Percentiles rank a stretch among this genome's conserved stretches.
phyloP scores from a whole-genome alignment of 495 filamentous ascomycete species.

The Aspergillus bridgeri region DNA sequence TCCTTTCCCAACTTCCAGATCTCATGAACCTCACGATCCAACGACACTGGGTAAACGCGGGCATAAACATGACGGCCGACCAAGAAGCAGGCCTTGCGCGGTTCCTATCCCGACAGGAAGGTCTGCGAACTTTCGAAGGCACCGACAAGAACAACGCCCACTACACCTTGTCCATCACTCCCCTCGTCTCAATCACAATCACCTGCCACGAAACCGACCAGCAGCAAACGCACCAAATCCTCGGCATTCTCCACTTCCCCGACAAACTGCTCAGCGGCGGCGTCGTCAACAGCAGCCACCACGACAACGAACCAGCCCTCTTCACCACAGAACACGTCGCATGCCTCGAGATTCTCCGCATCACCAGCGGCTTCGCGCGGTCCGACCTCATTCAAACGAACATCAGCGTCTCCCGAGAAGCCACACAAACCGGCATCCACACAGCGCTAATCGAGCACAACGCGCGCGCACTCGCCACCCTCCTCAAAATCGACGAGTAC shows the following conservation, averaged over 20 bases:
- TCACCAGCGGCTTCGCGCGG: constrained; percentile 23
- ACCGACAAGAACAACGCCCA: constrained; percentile 4
- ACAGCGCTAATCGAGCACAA: constrained; percentile 32
- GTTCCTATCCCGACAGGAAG: constrained; percentile 23
- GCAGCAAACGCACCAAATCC: constrained; percentile 11
- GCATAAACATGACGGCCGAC: constrained; percentile 22
- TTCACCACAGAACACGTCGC: constrained; percentile 9
- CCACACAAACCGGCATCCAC: constrained; percentile 36
- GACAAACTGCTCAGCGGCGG: constrained; percentile 12
- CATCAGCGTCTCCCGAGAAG: constrained; percentile 22
- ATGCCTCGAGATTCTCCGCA: constrained; percentile 37
- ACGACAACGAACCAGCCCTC: background rate
- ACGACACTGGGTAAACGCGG: constrained; percentile 32
- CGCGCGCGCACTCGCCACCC: constrained; percentile 23
- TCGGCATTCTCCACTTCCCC: constrained; percentile 25
- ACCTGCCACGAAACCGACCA: constrained; percentile 7
- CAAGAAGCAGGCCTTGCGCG: constrained; percentile 19
- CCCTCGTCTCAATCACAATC: constrained; percentile 21
- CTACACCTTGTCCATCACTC: constrained; percentile 25
- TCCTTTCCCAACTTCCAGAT: constrained; percentile 30
- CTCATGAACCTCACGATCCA: constrained; percentile 32
- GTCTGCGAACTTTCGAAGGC: constrained; percentile 17
- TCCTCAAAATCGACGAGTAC: constrained; percentile 43
- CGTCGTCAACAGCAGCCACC: too few species aligned
- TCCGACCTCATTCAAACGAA: constrained; percentile 2